phyloP scores from a whole-genome alignment of 2,329 filamentous ascomycete genomes.

The Fusarium liriodendri region DNA sequence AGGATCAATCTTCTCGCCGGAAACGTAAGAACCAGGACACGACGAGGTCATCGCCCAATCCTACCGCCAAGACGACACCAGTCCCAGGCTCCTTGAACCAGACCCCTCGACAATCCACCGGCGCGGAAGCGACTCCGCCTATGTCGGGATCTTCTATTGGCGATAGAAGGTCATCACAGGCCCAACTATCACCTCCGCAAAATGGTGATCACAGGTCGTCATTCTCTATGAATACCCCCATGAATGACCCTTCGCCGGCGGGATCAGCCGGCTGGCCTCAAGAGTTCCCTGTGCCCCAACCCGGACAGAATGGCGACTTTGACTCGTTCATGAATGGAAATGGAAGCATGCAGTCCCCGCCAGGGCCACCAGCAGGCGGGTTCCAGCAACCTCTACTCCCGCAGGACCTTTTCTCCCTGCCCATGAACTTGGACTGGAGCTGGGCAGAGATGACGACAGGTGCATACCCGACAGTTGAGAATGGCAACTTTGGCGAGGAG shows the following conservation, averaged over 20 bases:
- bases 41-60: conserved; percentile 17
- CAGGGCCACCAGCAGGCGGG: conserved; percentile 43
- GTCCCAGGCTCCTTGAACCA: conserved; percentile 6
- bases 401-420: conserved; percentile 94
- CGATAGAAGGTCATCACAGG: conserved; percentile 28
- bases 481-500: conserved; percentile 61
- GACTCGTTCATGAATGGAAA: conserved; percentile 59
- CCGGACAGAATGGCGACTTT: conserved; percentile 52
- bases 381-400: conserved; percentile 92
- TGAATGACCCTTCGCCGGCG: conserved; percentile 57
- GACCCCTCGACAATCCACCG: conserved; percentile 27
- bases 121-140: conserved; percentile 11
- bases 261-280: conserved; percentile 60
- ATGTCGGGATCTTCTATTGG: conserved; percentile 7
- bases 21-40: conserved; percentile 82
- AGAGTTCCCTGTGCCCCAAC: conserved; percentile 54
- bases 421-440: conserved; percentile 95
- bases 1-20: conserved; percentile 80
- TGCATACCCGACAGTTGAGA: conserved; percentile 72
- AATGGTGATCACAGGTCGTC: conserved; percentile 39
- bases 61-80: conserved; percentile 8
- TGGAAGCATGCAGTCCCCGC: conserved; percentile 50
- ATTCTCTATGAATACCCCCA: conserved; percentile 37
- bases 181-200: conserved; percentile 45
- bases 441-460: conserved; percentile 77